Conservation (phyloP, 192 early-diverging fungal genomes). For the Umbelopsis sp. region DNA sequence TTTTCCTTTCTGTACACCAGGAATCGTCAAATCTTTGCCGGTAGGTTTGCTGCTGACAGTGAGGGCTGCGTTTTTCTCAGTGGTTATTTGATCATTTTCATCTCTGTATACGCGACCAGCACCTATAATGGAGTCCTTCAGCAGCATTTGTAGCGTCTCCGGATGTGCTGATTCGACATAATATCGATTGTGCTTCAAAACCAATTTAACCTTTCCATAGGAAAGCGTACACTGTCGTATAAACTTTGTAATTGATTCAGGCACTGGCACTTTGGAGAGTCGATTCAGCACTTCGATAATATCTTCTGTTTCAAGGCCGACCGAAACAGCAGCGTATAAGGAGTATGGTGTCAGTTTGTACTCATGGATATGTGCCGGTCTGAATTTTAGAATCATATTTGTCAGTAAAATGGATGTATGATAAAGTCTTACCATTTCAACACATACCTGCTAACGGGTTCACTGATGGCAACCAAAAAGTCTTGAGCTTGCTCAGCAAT, state of each 20-base stretch:
- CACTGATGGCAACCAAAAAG: constrained; percentile 93
- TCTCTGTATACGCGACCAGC: constrained; percentile 61
- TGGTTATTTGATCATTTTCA: constrained; percentile 40
- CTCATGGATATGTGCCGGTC: constrained; percentile 82
- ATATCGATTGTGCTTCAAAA: constrained; percentile 92
- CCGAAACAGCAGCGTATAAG: constrained; percentile 97
- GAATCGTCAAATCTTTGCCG: constrained; percentile 66
- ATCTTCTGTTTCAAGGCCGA: constrained; percentile 87
- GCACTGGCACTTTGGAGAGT: constrained; percentile 86
- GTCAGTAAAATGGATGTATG: neutral
- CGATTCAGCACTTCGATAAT: constrained; percentile 91
- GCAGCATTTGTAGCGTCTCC: constrained; percentile 75
- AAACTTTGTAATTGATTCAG: constrained; percentile 70
- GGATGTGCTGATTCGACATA: constrained; percentile 91
- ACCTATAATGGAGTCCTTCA: constrained; percentile 76
- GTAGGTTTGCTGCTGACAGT: constrained; percentile 46
- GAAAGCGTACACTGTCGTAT: constrained; percentile 83
- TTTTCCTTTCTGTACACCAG: constrained; percentile 59
- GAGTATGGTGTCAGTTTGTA: constrained; percentile 95
- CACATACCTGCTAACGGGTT: constrained; percentile 83
- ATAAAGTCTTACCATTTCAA: neutral
- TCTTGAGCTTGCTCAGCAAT: constrained; percentile 96
- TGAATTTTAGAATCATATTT: constrained; percentile 9
- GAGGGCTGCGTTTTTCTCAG: constrained; percentile 25
- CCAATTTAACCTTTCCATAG: constrained; percentile 96